Base-by-base conservation (phyloP, 305 asterid genomes). In the Fraxinus angustifolia region DNA sequence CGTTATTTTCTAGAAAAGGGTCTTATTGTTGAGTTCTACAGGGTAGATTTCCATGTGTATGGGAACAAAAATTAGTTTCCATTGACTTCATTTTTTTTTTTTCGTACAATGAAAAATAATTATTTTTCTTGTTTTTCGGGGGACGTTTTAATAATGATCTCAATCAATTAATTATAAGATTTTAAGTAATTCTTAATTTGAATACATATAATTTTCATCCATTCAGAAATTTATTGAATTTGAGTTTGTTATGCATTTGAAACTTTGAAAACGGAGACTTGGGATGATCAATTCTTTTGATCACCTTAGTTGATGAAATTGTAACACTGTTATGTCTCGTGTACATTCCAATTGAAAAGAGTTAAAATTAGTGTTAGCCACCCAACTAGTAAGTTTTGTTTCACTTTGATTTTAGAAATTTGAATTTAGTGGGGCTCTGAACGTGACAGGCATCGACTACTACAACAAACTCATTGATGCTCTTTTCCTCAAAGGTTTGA, bases 371-470 rank as follows among this genome's bases (percentile, higher is more conserved):
- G 40, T 35, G 40, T 35, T 35, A 35, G 40, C 40, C 38, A 35
- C 40, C 40, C 38, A 35, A 35, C 38, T 35, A 35, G 38, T 5
- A 35, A 3, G n/a, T 45, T 45, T 45, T 3, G 17, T 45, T 12
- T 45, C 17, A 45, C 17, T 45, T 45, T 45, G 17, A 45, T 45
- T 12, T 45, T 45, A 45, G 17, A 45, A 14, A 12, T 45, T 45
- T 3, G 17, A 45, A 45, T 45, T 45, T 45, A 45, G 56, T 8
- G 80, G 84, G 48, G 48, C 77, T 60, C 50, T 85, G 60, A 83
- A 85, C 76, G 65, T 68, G 80, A 71, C 72, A 48, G 86, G 90
- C 38, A 81, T 87, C 58, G 36, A 78, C 71, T 81, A 56, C 38
- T 85, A 83, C 78, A 87, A 76, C 19, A 79, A 83, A 7, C 65